Percentiles rank a stretch among this genome's conserved stretches.
Evolutionary conservation across 768 basidiomycete species (phyloP).

Genomic region (Galerina marginata): DNA sequence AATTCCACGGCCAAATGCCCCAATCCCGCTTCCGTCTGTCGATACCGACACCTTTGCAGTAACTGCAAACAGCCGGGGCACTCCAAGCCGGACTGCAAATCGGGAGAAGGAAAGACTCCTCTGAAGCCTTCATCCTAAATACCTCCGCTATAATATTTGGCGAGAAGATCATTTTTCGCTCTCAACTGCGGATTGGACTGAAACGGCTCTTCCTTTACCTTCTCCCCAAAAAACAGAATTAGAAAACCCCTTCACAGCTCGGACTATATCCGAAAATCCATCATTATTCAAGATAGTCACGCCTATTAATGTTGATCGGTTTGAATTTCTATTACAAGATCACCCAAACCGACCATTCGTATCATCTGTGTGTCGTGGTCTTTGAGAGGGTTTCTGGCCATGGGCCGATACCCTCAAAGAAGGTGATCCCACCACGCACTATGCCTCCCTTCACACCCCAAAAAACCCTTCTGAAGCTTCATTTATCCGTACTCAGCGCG

Average conservation of each 20-base stretch:
- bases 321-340: constrained; percentile 19
- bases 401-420: constrained; percentile 32
- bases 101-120: not conserved
- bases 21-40: not conserved
- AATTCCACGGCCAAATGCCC: too few relatives aligned
- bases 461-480: constrained; percentile 10
- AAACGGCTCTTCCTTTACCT: constrained; percentile 16
- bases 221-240: constrained; percentile 16
- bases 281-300: constrained; percentile 41
- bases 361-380: constrained; percentile 28
- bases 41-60: constrained; percentile 29
- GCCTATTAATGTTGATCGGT: constrained; percentile 22
- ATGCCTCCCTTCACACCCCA: constrained; percentile 18
- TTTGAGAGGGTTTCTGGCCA: constrained; percentile 51
- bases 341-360: constrained; percentile 51
- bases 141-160: constrained; percentile 21
- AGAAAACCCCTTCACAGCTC: constrained; percentile 12
- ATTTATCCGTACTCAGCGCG: constrained; percentile 31
- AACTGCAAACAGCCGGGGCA: constrained; percentile 9
- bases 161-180: not conserved
- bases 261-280: constrained; percentile 30
- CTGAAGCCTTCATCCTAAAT: constrained; percentile 4
- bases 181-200: constrained; percentile 21
- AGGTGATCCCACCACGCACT: constrained; percentile 24
- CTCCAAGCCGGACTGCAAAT: not conserved